Evolutionary conservation across 2,329 filamentous ascomycete species (phyloP).

Genomic region (Trichoderma cornu-damae): DNA sequence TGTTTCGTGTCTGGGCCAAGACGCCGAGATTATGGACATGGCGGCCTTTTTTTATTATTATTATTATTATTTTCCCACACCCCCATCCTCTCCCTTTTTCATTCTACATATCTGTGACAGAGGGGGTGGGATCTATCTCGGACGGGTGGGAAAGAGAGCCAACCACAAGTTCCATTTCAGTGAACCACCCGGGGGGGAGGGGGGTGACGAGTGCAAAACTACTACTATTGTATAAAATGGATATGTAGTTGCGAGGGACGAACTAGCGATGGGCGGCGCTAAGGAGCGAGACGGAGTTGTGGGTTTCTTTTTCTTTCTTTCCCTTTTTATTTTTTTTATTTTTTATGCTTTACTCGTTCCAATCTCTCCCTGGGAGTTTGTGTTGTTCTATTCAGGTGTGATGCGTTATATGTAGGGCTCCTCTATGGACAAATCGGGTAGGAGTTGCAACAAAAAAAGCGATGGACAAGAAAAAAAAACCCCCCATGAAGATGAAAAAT

Average conservation of each 20-base stretch:
- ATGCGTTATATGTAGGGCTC: background rate
- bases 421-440: background rate
- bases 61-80: background rate
- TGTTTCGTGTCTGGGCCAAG: background rate
- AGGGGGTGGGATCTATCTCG: too few relatives aligned
- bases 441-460: background rate
- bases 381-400: background rate
- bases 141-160: background rate
- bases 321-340: background rate
- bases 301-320: background rate
- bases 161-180: background rate
- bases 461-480: too few relatives aligned
- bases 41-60: background rate
- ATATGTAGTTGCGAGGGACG: constrained; percentile 1
- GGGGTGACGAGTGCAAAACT: constrained; percentile 3
- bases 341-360: background rate
- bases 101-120: background rate
- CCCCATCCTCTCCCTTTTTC: background rate
- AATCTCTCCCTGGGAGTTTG: background rate
- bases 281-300: constrained; percentile 6
- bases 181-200: constrained; percentile 1
- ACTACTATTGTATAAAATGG: constrained; percentile 6
- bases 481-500: too few relatives aligned
- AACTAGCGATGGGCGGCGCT: background rate
- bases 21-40: background rate